Evolutionary conservation across 2,329 filamentous ascomycete species (phyloP), one percentile per base, ranked within the genome.

Genomic region (Cyclaneusma minus): DNA sequence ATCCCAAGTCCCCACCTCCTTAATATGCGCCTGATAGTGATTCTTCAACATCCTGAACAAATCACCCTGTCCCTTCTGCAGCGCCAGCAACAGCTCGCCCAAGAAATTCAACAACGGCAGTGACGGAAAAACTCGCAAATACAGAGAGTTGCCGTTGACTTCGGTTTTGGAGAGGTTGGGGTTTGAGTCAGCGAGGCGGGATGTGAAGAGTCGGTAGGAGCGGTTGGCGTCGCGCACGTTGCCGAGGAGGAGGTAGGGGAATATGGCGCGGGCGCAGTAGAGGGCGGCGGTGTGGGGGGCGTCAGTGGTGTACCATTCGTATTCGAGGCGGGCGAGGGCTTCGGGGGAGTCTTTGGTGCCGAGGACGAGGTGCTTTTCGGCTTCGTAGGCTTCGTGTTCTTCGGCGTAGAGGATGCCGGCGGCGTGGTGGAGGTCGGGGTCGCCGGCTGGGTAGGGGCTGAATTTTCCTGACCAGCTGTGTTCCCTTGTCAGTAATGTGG

Each of bases 71-170:
- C 79, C 82, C 38, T 84, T 72, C 53, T 92, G 83, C 17, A 92
- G 68, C 11, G 82, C 78, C 27, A 94, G 61, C 27, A 95, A 57
- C 25, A 98, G 57, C 38, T 98, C 58, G 16, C 76, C 81, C 31
- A 95, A 64, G 55, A 95, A 95, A 56, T 98, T 98, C 43, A 98
- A 64, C 29, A 98, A 65, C n/a, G 89, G 89, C 35, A 98, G 58
- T 31, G 79, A 82, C 0, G 87, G 85, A 52, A 91, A 95, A 32
- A 95, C 68, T 35, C 78, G 75, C 22, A 80, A 54, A 35, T 92
- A 83, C 22, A 19, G 8, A 36, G 60, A 70, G 22, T 68, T 62
- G 40, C 74, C 79, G 45, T 77, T 79, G 28, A 94, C 79, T 43
- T 84, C 72, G 51, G 95, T 83, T 5, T 80, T 72, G 19, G 62